These are phyloP conservation scores for Triticum dicoccoides DNA, from an alignment of 176 grass and related monocot species.

Conservation along the genomic window DNA sequence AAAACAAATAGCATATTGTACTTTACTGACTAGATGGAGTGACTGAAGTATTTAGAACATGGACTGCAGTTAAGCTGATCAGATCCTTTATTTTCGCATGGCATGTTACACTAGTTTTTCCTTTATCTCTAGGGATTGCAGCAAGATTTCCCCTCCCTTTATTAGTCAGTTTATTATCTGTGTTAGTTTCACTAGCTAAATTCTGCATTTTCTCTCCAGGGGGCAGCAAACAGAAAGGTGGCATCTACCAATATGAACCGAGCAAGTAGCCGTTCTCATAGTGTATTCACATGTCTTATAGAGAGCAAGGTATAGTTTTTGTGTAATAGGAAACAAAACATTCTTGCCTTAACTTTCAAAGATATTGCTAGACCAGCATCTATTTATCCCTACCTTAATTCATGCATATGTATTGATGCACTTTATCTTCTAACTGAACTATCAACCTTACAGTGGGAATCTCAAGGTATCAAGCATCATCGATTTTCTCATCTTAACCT, in stretches of 20 bases:
- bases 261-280: constrained; percentile 97
- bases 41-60: background rate
- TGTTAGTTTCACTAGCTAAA: constrained; percentile 21
- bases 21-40: background rate
- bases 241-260: constrained; percentile 98
- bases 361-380: constrained; percentile 10
- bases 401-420: background rate
- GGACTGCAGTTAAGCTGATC: constrained; percentile 1
- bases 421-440: constrained; percentile 20
- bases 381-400: constrained; percentile 20
- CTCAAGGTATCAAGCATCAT: constrained; percentile 86
- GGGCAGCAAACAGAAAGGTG: constrained; percentile 92
- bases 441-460: constrained; percentile 81
- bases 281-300: constrained; percentile 95
- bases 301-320: constrained; percentile 81
- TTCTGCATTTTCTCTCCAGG: constrained; percentile 49
- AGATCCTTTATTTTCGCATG: background rate
- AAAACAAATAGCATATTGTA: background rate
- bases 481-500: constrained; percentile 94
- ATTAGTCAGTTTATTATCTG: background rate
- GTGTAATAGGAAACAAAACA: background rate
- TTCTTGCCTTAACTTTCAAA: background rate
- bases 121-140: background rate
- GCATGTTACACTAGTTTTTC: background rate
- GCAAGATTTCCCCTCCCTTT: background rate